A percentile compares a stretch with the other conserved stretches of the same genome.
Conservation (phyloP, 352 stramenopile genomes). For the Phytophthora pisi region DNA sequence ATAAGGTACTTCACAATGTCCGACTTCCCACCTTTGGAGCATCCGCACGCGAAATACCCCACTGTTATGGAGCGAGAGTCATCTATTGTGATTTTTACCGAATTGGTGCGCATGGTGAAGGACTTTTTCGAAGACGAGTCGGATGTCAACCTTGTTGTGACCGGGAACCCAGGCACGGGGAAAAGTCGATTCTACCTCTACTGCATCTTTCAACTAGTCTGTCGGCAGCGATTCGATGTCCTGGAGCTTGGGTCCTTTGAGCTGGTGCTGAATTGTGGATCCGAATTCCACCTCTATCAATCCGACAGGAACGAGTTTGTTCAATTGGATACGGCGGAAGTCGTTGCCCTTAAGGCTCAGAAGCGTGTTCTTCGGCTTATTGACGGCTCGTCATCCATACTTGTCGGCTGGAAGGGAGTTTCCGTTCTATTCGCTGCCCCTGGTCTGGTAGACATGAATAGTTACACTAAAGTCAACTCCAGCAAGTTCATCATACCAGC, state of each 20-base stretch:
- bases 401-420: slow-evolving; percentile 24
- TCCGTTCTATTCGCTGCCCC: slow-evolving; percentile 30
- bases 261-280: background rate
- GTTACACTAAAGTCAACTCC: background rate
- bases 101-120: background rate
- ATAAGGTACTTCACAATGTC: background rate
- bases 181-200: background rate
- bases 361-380: slow-evolving; percentile 23
- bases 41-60: background rate
- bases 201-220: background rate
- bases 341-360: background rate
- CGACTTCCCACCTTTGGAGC: background rate
- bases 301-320: background rate
- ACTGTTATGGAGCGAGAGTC: background rate
- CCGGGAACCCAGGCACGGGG: background rate
- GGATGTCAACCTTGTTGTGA: background rate
- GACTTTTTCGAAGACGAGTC: background rate
- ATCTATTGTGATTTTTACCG: background rate
- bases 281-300: background rate
- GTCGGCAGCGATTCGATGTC: background rate
- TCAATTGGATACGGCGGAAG: background rate
- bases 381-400: slow-evolving; percentile 15
- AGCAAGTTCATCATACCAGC: background rate
- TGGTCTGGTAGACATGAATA: slow-evolving; percentile 2
- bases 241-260: background rate